A percentile compares a stretch with the other conserved stretches of the same genome.
phyloP scores from a whole-genome alignment of 1,284 basidiomycete genomes.

The Papiliotrema flavescens region DNA sequence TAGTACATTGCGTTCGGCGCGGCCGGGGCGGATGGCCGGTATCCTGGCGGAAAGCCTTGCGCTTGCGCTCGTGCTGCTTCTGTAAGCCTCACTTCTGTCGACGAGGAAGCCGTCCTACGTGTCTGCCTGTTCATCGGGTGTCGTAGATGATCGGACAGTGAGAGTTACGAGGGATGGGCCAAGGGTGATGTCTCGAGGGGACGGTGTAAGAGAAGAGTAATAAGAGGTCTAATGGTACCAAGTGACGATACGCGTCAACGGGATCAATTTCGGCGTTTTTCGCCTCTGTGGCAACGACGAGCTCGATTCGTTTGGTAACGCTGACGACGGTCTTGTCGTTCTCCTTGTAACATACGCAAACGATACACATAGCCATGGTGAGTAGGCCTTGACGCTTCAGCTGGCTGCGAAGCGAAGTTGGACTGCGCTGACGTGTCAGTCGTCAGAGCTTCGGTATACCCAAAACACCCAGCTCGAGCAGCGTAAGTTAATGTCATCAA shows the following conservation, averaged over 20 bases:
- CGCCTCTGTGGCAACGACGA: neutral
- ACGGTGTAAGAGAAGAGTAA: neutral
- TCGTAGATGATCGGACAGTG: neutral
- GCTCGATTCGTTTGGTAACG: neutral
- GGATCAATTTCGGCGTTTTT: neutral
- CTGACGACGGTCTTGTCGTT: neutral
- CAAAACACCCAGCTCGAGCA: constrained; percentile 92
- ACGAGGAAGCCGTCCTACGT: neutral
- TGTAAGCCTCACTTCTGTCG: neutral
- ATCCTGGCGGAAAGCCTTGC: constrained; percentile 5
- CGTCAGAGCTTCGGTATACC: constrained; percentile 84
- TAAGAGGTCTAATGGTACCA: neutral
- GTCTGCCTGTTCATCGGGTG: constrained; percentile 1
- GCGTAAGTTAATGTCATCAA: constrained; percentile 56
- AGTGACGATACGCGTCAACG: neutral
- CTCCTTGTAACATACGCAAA: neutral
- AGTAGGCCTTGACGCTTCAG: neutral
- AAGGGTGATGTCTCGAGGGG: neutral
- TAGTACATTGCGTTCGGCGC: constrained; percentile 35
- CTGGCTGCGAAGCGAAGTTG: neutral
- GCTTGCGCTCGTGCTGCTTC: constrained; percentile 1
- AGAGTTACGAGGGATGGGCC: neutral
- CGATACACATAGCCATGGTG: neutral
- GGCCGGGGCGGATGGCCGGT: neutral
- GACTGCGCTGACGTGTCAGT: constrained; percentile 12